Evolutionary conservation across 768 basidiomycete genomes (phyloP).

Genomic region (Tephrocybe sp.): DNA sequence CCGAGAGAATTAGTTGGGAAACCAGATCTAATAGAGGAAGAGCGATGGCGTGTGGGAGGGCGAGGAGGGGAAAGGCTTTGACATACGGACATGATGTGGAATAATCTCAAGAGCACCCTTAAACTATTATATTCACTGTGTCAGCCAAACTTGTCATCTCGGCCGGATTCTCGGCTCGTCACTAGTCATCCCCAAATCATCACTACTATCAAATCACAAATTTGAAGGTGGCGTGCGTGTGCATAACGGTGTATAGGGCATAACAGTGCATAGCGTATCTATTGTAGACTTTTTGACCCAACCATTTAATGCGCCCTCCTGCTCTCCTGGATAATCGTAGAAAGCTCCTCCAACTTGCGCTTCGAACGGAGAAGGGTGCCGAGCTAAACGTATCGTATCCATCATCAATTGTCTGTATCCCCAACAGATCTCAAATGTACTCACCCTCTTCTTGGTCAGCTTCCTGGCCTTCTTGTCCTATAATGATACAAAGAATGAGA

Average conservation of each 20-base stretch:
- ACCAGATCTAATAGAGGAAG: constrained; percentile 56
- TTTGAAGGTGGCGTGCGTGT: too few species aligned
- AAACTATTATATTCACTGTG: constrained; percentile 5
- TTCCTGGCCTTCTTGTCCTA: constrained; percentile 99
- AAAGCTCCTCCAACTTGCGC: constrained; percentile 97
- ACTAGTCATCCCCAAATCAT: too few species aligned
- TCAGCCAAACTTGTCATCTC: too few species aligned
- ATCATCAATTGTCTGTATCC: constrained; percentile 5
- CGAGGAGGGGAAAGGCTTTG: constrained; percentile 33
- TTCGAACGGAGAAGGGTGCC: constrained; percentile 98
- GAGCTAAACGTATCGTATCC: constrained; percentile 48
- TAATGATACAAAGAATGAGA: constrained; percentile 4
- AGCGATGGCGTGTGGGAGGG: constrained; percentile 47
- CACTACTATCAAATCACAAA: background rate
- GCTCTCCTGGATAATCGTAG: constrained; percentile 89
- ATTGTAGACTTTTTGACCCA: background rate
- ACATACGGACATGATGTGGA: constrained; percentile 18
- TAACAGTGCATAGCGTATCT: background rate
- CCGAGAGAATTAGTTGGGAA: constrained; percentile 52
- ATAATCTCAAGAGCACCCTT: background rate
- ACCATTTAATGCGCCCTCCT: constrained; percentile 56
- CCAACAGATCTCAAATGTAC: constrained; percentile 19
- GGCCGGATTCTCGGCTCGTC: too few species aligned
- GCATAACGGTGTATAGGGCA: too few species aligned
- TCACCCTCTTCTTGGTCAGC: constrained; percentile 97